phyloP scores from a whole-genome alignment of 1,139 yeast genomes.

The Pichia sp. region DNA sequence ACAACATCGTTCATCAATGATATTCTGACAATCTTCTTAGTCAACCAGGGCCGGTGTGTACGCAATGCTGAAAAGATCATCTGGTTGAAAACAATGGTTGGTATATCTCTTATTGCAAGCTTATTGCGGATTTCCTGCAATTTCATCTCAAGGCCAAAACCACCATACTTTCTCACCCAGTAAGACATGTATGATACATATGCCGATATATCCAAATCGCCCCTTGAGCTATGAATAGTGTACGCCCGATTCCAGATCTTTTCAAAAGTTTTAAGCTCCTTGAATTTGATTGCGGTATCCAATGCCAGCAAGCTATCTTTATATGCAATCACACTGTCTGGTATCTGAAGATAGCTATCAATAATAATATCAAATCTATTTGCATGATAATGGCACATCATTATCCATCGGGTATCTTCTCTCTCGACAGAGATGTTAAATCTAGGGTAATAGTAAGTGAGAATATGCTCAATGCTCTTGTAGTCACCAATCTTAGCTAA shows the following conservation, averaged over 20 bases:
- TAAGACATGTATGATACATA: slow-evolving; percentile 18
- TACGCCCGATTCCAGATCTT: slow-evolving; percentile 18
- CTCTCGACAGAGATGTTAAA: slow-evolving; percentile 26
- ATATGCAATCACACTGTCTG: slow-evolving; percentile 18
- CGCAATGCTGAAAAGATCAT: slow-evolving; percentile 35
- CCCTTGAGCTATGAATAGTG: slow-evolving; percentile 6
- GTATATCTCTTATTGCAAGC: slow-evolving; percentile 14
- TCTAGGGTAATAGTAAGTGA: slow-evolving; percentile 19
- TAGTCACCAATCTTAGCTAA: slow-evolving; percentile 29
- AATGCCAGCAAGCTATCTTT: slow-evolving; percentile 19
- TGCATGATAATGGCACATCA: slow-evolving; percentile 20
- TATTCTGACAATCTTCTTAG: slow-evolving; percentile 34
- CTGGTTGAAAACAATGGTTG: slow-evolving; percentile 35
- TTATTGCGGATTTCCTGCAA: slow-evolving; percentile 13
- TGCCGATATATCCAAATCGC: slow-evolving; percentile 12
- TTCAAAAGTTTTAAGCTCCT: slow-evolving; percentile 13
- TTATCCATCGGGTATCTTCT: slow-evolving; percentile 25
- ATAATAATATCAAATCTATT: slow-evolving; percentile 25
- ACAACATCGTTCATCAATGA: slow-evolving; percentile 30
- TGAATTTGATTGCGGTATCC: slow-evolving; percentile 17
- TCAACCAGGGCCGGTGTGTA: slow-evolving; percentile 34
- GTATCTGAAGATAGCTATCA: slow-evolving; percentile 18
- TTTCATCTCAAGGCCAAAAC: slow-evolving; percentile 11
- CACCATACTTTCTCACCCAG: slow-evolving; percentile 15
- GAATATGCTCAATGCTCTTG: slow-evolving; percentile 23